phyloP scores from a whole-genome alignment of 2,329 filamentous ascomycete genomes.

The Hymenoscyphus infarciens region DNA sequence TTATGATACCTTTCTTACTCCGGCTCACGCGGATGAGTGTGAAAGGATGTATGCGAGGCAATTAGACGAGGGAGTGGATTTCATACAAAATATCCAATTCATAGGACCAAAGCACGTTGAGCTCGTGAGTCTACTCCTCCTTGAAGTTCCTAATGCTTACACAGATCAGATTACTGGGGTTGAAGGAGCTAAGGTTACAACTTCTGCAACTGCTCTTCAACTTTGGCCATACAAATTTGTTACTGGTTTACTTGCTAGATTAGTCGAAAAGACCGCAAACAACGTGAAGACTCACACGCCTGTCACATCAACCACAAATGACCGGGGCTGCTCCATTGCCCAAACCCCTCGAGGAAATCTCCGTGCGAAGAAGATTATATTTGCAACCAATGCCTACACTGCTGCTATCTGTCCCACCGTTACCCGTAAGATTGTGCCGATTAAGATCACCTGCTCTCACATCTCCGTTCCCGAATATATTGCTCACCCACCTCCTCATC shows the following conservation, averaged over 20 bases:
- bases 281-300: conserved; percentile 53
- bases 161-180: conserved; percentile 21
- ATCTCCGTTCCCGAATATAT: conserved; percentile 28
- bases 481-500: conserved; percentile 20
- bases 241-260: conserved; percentile 44
- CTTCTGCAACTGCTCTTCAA: conserved; percentile 17
- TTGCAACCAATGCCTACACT: conserved; percentile 67
- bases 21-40: conserved; percentile 51
- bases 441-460: conserved; percentile 41
- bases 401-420: conserved; percentile 53
- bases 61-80: not conserved
- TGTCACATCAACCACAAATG: conserved; percentile 32
- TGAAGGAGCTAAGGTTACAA: conserved; percentile 16
- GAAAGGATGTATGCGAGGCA: conserved; percentile 56
- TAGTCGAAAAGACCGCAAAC: conserved; percentile 40
- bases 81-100: too few species aligned
- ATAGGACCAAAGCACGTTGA: too few species aligned
- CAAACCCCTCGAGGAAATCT: conserved; percentile 55
- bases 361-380: conserved; percentile 50
- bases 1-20: conserved; percentile 38
- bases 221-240: conserved; percentile 61
- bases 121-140: too few species aligned
- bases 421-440: conserved; percentile 54
- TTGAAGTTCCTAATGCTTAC: too few species aligned
- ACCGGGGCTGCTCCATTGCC: conserved; percentile 38